Evolutionary conservation across 169 alveolate genomes (phyloP).

Genomic region (Perkinsus marinus): DNA sequence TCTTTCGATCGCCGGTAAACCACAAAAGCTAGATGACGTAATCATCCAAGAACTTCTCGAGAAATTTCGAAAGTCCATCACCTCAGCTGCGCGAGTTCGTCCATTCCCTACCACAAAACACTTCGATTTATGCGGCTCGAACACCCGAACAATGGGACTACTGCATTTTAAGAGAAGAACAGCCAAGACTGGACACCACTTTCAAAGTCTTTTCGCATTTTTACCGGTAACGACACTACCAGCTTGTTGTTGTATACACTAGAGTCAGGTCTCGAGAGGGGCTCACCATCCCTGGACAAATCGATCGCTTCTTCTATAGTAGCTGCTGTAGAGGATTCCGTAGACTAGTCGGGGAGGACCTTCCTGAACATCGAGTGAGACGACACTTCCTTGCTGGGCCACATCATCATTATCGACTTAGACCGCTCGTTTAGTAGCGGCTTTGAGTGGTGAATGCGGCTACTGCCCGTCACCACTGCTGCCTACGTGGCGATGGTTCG

Average conservation of each 20-base stretch:
- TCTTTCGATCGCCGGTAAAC: not conserved
- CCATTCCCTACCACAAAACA: not conserved
- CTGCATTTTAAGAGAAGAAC: not conserved
- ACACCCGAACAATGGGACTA: not conserved
- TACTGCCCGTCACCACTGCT: not conserved
- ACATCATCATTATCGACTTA: not conserved
- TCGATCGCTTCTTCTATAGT: not conserved
- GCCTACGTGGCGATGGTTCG: not conserved
- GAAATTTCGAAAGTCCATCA: not conserved
- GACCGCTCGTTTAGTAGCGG: not conserved
- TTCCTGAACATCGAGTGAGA: not conserved
- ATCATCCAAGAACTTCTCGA: not conserved
- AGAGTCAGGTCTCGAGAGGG: not conserved
- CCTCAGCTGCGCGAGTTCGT: not conserved
- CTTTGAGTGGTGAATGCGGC: not conserved
- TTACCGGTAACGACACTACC: not conserved
- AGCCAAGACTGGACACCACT: not conserved
- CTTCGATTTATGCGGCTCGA: not conserved
- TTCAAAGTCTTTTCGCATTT: not conserved
- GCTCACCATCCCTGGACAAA: not conserved
- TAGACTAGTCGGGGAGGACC: not conserved
- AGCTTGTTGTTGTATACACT: not conserved
- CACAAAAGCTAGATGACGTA: not conserved
- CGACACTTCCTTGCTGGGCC: too few relatives aligned
- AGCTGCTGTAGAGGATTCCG: not conserved